These are phyloP conservation scores for Talaromyces sp. DNA, from an alignment of 2,329 filamentous ascomycete species.

Conservation along the genomic window DNA sequence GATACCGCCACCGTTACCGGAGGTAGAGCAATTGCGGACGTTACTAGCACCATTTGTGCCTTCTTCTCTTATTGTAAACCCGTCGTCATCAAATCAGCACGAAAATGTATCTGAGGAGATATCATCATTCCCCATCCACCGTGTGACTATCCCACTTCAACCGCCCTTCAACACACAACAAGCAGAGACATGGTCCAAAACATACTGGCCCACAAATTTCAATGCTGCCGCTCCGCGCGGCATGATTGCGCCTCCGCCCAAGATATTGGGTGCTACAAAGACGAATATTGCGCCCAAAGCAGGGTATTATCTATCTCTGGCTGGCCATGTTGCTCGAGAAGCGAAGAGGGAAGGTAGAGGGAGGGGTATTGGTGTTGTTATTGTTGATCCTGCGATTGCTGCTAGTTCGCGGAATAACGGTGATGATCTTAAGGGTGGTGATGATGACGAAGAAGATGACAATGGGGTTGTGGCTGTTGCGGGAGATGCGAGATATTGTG, in stretches of 20 bases:
- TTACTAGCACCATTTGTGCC: constrained; percentile 36
- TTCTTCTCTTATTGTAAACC: not conserved
- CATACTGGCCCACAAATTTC: constrained; percentile 41
- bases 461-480: constrained; percentile 40
- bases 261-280: constrained; percentile 31
- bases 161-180: constrained; percentile 38
- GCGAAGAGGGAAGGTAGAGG: constrained; percentile 34
- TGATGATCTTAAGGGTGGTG: constrained; percentile 18
- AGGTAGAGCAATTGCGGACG: constrained; percentile 27
- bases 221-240: constrained; percentile 43
- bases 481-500: constrained; percentile 39
- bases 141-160: constrained; percentile 35
- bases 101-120: not conserved
- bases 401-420: constrained; percentile 28
- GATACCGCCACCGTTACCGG: constrained; percentile 38
- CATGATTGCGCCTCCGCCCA: constrained; percentile 38
- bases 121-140: constrained; percentile 23
- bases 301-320: constrained; percentile 38
- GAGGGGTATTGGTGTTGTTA: constrained; percentile 39
- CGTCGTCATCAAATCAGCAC: not conserved
- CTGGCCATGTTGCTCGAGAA: constrained; percentile 35
- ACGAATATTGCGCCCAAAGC: constrained; percentile 34
- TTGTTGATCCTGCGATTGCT: constrained; percentile 32
- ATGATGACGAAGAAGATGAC: constrained; percentile 26
- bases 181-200: constrained; percentile 39